Conservation (phyloP, 257 asterid species). For the Solanum medicagineum region DNA sequence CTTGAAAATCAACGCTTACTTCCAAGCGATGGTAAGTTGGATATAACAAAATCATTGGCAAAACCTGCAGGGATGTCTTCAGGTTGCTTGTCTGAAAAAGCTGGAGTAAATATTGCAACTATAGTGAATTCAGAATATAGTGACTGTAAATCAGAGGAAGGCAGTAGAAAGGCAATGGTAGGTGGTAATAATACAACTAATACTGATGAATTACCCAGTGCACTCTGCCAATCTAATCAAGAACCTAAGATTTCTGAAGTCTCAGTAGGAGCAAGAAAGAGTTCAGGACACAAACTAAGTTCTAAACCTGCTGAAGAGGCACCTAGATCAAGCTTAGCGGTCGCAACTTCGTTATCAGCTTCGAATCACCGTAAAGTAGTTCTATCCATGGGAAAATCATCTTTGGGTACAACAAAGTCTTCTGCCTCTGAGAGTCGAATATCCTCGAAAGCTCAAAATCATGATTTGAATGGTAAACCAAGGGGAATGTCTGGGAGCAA, state of each 20-base stretch:
- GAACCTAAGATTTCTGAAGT: constrained; percentile 38
- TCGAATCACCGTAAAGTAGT: constrained; percentile 35
- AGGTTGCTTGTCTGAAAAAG: constrained; percentile 21
- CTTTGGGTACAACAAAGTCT: constrained; percentile 25
- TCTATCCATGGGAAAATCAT: constrained; percentile 32
- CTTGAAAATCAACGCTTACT: constrained; percentile 13
- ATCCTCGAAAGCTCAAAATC: constrained; percentile 22
- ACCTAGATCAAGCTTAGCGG: constrained; percentile 24
- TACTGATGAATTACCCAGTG: constrained; percentile 30
- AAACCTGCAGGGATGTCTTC: constrained; percentile 25
- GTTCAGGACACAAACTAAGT: constrained; percentile 27
- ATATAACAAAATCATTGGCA: constrained; percentile 14
- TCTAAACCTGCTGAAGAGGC: constrained; percentile 36
- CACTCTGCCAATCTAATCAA: constrained; percentile 22
- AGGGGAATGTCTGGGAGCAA: constrained; percentile 40
- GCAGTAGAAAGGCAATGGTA: constrained; percentile 18
- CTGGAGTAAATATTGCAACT: constrained; percentile 20
- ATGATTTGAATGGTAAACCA: constrained; percentile 20
- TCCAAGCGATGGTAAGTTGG: constrained; percentile 19
- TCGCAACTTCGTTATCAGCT: constrained; percentile 24
- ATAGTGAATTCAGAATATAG: constrained; percentile 15
- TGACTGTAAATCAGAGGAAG: constrained; percentile 27
- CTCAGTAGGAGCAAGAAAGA: constrained; percentile 32
- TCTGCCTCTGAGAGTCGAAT: constrained; percentile 22
- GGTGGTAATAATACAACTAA: constrained; percentile 19